Evolutionary conservation across 129 eudicot species (phyloP).

Genomic region (Ambrosia trifida): DNA sequence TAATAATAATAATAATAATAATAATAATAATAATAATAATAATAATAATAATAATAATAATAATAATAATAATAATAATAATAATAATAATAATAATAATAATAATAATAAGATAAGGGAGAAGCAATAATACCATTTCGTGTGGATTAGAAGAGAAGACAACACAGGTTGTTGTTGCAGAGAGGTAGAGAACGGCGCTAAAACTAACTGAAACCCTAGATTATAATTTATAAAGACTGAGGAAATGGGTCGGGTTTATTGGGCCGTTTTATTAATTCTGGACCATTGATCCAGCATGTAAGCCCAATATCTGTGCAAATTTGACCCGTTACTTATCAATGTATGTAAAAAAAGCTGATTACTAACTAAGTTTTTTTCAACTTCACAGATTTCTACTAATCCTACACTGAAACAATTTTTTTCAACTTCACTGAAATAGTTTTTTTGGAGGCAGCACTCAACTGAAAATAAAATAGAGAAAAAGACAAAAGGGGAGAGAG

Average conservation of each 20-base stretch:
- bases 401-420: no score
- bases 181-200: conserved; percentile 11
- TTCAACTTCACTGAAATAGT: no score
- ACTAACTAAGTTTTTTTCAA: no score
- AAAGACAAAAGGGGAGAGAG: no score
- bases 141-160: conserved; percentile 1
- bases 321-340: background rate
- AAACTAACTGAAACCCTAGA: conserved; percentile 22
- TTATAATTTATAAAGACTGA: background rate
- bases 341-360: background rate
- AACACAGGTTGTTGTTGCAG: background rate
- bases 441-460: no score
- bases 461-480: no score
- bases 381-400: no score
- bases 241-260: background rate
- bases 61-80: no score
- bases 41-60: no score
- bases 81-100: no score
- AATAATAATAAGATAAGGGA: background rate
- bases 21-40: no score
- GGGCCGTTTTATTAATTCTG: background rate
- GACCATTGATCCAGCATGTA: background rate
- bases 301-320: conserved; percentile 5
- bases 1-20: no score
- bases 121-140: conserved; percentile 21